A percentile compares a stretch with the other conserved stretches of the same genome.
Evolutionary conservation across 176 grass and related monocot genomes (phyloP).

Genomic region (Coix lacrymajobi): DNA sequence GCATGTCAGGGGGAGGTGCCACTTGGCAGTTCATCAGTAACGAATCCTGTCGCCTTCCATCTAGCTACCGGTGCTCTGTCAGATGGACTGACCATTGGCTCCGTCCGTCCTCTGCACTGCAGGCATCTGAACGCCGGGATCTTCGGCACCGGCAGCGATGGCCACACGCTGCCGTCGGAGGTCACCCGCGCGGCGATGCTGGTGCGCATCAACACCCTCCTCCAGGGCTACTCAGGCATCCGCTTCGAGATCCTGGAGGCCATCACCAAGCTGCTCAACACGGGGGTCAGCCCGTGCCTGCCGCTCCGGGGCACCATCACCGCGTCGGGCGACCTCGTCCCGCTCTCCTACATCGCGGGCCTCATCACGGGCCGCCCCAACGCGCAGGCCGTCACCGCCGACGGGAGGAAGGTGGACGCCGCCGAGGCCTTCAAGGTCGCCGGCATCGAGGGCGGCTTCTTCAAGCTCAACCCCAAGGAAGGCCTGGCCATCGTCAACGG

Average conservation of each 20-base stretch:
- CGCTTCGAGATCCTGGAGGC: slow-evolving; percentile 84
- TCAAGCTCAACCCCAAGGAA: slow-evolving; percentile 93
- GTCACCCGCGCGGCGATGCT: slow-evolving; percentile 65
- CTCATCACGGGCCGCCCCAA: slow-evolving; percentile 78
- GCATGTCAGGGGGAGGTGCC: background rate
- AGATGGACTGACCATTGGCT: slow-evolving; percentile 9
- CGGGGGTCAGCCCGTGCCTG: slow-evolving; percentile 68
- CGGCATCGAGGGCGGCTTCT: slow-evolving; percentile 70
- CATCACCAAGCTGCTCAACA: slow-evolving; percentile 63
- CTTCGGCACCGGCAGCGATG: slow-evolving; percentile 56
- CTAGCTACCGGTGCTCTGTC: background rate
- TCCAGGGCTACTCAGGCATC: slow-evolving; percentile 89
- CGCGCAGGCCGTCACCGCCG: slow-evolving; percentile 45
- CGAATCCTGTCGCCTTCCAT: background rate
- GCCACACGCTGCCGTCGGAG: slow-evolving; percentile 56
- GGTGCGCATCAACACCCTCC: slow-evolving; percentile 82
- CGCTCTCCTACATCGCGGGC: slow-evolving; percentile 82
- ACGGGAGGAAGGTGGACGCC: slow-evolving; percentile 64
- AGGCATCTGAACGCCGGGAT: slow-evolving; percentile 79
- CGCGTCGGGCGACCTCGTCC: slow-evolving; percentile 74
- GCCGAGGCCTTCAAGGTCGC: slow-evolving; percentile 75
- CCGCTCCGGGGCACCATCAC: slow-evolving; percentile 83
- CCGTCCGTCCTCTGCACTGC: background rate
- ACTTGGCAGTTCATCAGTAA: slow-evolving; percentile 15
- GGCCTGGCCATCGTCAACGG: slow-evolving; percentile 91